Evolutionary conservation across 441 rosid species (phyloP).

Genomic region (Macaranga tanarius): DNA sequence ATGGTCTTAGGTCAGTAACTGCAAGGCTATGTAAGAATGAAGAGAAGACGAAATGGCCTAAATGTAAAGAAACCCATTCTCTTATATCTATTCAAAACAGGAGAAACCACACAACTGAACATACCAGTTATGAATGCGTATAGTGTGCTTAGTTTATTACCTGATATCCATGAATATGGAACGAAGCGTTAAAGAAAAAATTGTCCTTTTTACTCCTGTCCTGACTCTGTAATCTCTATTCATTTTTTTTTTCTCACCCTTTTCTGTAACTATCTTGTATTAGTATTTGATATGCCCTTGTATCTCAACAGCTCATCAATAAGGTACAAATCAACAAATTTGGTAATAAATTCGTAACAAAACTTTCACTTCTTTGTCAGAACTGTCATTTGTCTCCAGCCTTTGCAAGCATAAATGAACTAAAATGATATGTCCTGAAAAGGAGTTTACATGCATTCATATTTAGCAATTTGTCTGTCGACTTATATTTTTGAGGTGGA

Average conservation of each 20-base stretch:
- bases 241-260: neutral
- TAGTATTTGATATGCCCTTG: neutral
- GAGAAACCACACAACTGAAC: conserved; percentile 44
- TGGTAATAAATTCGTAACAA: no score
- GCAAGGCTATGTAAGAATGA: conserved; percentile 55
- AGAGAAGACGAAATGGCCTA: conserved; percentile 60
- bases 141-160: conserved; percentile 24
- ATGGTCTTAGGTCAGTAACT: conserved; percentile 52
- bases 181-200: neutral
- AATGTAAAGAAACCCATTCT: conserved; percentile 61
- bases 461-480: no score
- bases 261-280: neutral
- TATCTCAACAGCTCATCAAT: no score
- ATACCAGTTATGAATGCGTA: conserved; percentile 56
- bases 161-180: neutral
- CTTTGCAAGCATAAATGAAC: no score
- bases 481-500: no score
- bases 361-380: no score
- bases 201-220: neutral
- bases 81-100: conserved; percentile 56
- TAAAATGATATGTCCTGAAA: no score
- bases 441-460: no score
- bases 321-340: no score
- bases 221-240: neutral
- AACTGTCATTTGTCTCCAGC: no score